These are phyloP conservation scores for Paralagenidium karlingii DNA, from an alignment of 352 stramenopile species.

Conservation along the genomic window DNA sequence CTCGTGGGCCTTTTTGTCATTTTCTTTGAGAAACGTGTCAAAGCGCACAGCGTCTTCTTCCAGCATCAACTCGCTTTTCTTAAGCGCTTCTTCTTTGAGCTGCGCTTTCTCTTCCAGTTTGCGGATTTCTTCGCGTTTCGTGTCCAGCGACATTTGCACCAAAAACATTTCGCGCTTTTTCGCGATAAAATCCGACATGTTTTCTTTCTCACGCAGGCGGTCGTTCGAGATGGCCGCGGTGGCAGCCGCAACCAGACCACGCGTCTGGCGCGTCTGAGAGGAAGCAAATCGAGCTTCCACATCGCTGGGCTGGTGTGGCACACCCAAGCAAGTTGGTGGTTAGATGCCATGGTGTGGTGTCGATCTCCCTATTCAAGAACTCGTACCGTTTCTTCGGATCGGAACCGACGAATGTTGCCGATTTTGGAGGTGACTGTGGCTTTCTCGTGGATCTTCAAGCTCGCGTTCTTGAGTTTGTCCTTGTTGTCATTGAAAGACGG, in stretches of 20 bases:
- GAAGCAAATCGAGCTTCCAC: conserved; percentile 42
- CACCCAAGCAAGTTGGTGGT: background rate
- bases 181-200: conserved; percentile 91
- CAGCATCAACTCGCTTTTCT: conserved; percentile 92
- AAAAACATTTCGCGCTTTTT: conserved; percentile 97
- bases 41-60: conserved; percentile 94
- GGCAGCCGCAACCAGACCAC: conserved; percentile 61
- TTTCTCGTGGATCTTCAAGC: conserved; percentile 87
- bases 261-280: conserved; percentile 58
- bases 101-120: conserved; percentile 94
- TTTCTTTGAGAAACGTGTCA: conserved; percentile 96
- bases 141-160: conserved; percentile 92
- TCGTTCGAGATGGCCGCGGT: conserved; percentile 76
- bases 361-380: too few species aligned
- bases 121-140: conserved; percentile 92
- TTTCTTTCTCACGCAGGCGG: conserved; percentile 88
- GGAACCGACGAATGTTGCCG: conserved; percentile 68
- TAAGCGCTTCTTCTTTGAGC: conserved; percentile 91
- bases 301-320: conserved; percentile 15
- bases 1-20: conserved; percentile 94
- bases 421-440: conserved; percentile 65
- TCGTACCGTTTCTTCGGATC: conserved; percentile 40
- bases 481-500: conserved; percentile 3
- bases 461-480: conserved; percentile 43
- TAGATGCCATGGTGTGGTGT: background rate